Percentiles rank a stretch among this genome's conserved stretches.
These are phyloP conservation scores for Malassezia psittaci DNA, from an alignment of 1,284 basidiomycete genomes.

Conservation along the genomic window DNA sequence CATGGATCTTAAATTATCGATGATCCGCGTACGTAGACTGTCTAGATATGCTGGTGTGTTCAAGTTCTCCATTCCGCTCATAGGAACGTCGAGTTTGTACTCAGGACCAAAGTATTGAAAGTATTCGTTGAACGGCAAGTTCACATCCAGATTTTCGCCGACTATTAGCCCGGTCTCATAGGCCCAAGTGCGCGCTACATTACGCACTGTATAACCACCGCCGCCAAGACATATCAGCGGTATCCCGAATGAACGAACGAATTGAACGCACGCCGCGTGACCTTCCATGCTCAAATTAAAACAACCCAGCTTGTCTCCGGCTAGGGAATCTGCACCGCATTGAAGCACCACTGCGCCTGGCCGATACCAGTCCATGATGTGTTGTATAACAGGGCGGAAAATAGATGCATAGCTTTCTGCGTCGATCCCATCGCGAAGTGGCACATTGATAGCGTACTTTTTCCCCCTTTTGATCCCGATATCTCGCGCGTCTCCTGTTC, in stretches of 20 bases:
- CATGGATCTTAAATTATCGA: constrained; percentile 68
- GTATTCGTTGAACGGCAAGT: constrained; percentile 83
- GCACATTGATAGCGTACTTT: constrained; percentile 85
- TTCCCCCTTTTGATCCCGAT: constrained; percentile 73
- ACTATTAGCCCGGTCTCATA: constrained; percentile 92
- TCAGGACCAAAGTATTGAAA: constrained; percentile 97
- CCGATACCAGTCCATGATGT: constrained; percentile 78
- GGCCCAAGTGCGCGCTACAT: constrained; percentile 88
- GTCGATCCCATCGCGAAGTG: constrained; percentile 82
- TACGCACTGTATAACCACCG: constrained; percentile 84
- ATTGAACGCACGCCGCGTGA: constrained; percentile 81
- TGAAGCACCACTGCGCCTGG: constrained; percentile 85
- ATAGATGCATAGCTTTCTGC: constrained; percentile 66
- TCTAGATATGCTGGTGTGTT: constrained; percentile 78
- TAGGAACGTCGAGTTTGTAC: constrained; percentile 80
- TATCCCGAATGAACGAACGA: constrained; percentile 70
- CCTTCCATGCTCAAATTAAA: constrained; percentile 91
- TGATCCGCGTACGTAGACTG: constrained; percentile 61
- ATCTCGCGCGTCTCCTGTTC: constrained; percentile 63
- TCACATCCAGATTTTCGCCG: constrained; percentile 68
- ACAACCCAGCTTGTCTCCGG: constrained; percentile 89
- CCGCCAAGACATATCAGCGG: constrained; percentile 87
- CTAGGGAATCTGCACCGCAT: constrained; percentile 88
- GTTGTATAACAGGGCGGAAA: constrained; percentile 56
- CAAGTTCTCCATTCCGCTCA: constrained; percentile 87